Base-by-base conservation (phyloP, 2,329 filamentous ascomycete species). In the Lomentospora prolificans region DNA sequence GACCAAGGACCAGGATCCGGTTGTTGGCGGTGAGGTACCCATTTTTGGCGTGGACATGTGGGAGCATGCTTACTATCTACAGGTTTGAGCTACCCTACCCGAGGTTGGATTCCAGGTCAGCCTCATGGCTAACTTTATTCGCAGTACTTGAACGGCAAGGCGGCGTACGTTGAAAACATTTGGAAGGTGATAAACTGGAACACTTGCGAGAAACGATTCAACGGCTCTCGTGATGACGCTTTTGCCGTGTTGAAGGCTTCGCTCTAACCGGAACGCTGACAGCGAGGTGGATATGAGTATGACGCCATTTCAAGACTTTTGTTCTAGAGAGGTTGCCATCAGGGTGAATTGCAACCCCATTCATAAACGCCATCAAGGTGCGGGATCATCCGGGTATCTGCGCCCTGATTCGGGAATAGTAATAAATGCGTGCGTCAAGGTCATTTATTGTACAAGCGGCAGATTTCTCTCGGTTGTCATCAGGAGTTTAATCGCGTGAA, bases 61-160 rank as follows among this genome's bases (percentile, higher is more conserved):
- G 90, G 90, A 95, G 73, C 90, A 95, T 73, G 90, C 90, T 0
- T 95, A 95, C 67, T 95, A 95, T 66, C 72, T 95, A 17, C 89
- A 89, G 76, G 82, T 85, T 59, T 61, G 72, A 64, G n/a, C n/a
- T n/a, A n/a, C n/a, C n/a, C n/a, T n/a, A n/a, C n/a, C n/a, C n/a
- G n/a, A n/a, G n/a, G n/a, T n/a, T n/a, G n/a, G n/a, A n/a, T n/a
- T n/a, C n/a, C n/a, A n/a, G n/a, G n/a, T n/a, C n/a, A n/a, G n/a
- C n/a, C n/a, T n/a, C n/a, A n/a, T n/a, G n/a, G n/a, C n/a, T n/a
- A n/a, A n/a, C n/a, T n/a, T n/a, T n/a, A n/a, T 65, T 69, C 81
- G 44, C 75, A 88, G 80, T 91, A 90, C 63, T 74, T 86, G 57
- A 90, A 90, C 63, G 82, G 83, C 58, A 89, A 90, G 69, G 84